Conservation (phyloP, 805 yeast species). For the Metschnikowia colocasiae region DNA sequence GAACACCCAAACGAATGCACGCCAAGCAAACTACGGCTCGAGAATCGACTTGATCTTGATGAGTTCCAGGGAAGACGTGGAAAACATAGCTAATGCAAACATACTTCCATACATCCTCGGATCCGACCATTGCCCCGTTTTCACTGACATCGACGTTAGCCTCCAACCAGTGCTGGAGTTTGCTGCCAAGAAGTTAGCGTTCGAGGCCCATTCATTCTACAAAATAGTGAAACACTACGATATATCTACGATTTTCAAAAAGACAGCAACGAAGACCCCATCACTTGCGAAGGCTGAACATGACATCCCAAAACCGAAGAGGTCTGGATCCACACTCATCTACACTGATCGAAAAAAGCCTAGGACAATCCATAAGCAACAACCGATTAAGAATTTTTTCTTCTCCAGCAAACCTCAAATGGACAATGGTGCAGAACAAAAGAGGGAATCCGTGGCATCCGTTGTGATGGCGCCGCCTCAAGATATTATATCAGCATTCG, state of each 20-base stretch:
- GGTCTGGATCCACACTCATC: neutral
- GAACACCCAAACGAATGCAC: slow-evolving; percentile 73
- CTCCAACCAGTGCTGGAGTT: slow-evolving; percentile 3
- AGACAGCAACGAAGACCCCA: slow-evolving; percentile 4
- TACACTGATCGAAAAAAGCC: slow-evolving; percentile 8
- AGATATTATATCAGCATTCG: slow-evolving; percentile 9
- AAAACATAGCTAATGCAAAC: slow-evolving; percentile 37
- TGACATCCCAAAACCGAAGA: neutral
- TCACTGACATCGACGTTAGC: slow-evolving; percentile 51
- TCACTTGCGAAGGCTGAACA: neutral
- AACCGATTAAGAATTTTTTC: slow-evolving; percentile 26
- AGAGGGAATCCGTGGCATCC: neutral
- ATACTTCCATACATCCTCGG: slow-evolving; percentile 76
- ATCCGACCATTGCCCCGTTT: slow-evolving; percentile 94
- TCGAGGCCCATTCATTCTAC: slow-evolving; percentile 23
- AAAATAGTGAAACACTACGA: slow-evolving; percentile 27
- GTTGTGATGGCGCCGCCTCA: neutral
- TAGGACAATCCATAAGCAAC: slow-evolving; percentile 14
- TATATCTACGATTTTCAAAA: slow-evolving; percentile 29
- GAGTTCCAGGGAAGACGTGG: slow-evolving; percentile 34
- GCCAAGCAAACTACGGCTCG: slow-evolving; percentile 85
- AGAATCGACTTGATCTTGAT: slow-evolving; percentile 75
- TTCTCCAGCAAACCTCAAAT: slow-evolving; percentile 6
- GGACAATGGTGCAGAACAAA: neutral
- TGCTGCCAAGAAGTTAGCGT: slow-evolving; percentile 12